A percentile compares a stretch with the other conserved stretches of the same genome.
These are phyloP conservation scores for Ceratocystis cacaofunesta DNA, from an alignment of 2,329 filamentous ascomycete species.

Conservation along the genomic window DNA sequence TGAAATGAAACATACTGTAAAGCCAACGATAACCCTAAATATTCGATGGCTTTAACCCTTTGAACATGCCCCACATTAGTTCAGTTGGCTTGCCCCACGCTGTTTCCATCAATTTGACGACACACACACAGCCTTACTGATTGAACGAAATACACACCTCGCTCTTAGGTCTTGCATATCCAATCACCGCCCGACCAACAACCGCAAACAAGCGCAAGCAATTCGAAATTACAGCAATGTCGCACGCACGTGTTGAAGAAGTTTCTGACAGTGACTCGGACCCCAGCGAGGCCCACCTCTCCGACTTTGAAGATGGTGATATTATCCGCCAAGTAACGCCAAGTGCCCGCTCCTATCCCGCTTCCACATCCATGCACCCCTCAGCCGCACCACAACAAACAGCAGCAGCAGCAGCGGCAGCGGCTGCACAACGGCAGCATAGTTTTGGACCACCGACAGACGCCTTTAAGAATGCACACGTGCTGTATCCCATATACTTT, in stretches of 20 bases:
- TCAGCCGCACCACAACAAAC: slow-evolving; percentile 17
- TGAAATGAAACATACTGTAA: too few relatives aligned
- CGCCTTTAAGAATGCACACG: slow-evolving; percentile 63
- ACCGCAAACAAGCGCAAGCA: slow-evolving; percentile 7
- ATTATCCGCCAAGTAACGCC: slow-evolving; percentile 31
- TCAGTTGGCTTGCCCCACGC: background rate
- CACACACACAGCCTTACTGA: background rate
- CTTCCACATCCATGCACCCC: slow-evolving; percentile 22
- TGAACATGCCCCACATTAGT: background rate
- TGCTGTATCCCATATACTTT: slow-evolving; percentile 93
- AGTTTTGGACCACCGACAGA: slow-evolving; percentile 28
- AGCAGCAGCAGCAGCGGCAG: too few relatives aligned
- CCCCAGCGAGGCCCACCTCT: slow-evolving; percentile 74
- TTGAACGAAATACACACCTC: background rate
- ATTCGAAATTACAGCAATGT: slow-evolving; percentile 39
- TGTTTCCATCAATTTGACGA: background rate
- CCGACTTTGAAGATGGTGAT: slow-evolving; percentile 44
- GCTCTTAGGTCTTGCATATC: slow-evolving; percentile 5
- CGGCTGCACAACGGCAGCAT: background rate
- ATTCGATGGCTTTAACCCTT: background rate
- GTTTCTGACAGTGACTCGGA: slow-evolving; percentile 78
- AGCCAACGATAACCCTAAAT: background rate
- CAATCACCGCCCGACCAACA: background rate
- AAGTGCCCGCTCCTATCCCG: too few relatives aligned
- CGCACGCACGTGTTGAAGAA: slow-evolving; percentile 82